phyloP scores from a whole-genome alignment of 805 yeast genomes.

The Suhomyces vadensis region DNA sequence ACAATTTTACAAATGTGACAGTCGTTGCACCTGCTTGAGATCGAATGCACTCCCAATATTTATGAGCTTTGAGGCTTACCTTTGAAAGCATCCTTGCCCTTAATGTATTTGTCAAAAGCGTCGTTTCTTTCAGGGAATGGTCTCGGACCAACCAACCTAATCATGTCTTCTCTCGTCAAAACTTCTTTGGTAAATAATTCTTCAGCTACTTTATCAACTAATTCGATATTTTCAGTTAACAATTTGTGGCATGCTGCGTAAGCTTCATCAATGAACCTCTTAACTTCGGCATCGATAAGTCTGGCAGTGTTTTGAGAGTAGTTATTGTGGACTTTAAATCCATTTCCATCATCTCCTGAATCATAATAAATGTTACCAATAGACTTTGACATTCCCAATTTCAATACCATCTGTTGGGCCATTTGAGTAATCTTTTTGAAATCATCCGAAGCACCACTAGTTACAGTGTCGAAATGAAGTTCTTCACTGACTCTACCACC shows the following conservation, averaged over 20 bases:
- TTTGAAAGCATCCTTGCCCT: constrained; percentile 45
- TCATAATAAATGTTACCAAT: constrained; percentile 68
- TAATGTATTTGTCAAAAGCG: constrained; percentile 87
- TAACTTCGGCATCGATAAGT: constrained; percentile 68
- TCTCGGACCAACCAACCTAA: constrained; percentile 70
- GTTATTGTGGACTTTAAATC: constrained; percentile 56
- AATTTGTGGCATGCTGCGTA: constrained; percentile 59
- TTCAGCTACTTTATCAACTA: constrained; percentile 72
- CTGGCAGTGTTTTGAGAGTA: constrained; percentile 73
- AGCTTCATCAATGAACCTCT: constrained; percentile 64
- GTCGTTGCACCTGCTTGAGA: too few species aligned
- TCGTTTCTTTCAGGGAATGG: constrained; percentile 79
- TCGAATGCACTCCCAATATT: too few species aligned
- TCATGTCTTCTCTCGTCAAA: constrained; percentile 80
- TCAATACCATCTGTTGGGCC: constrained; percentile 88
- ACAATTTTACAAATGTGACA: background rate
- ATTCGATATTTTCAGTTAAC: constrained; percentile 56
- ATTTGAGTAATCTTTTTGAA: constrained; percentile 87
- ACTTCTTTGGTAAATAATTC: constrained; percentile 71
- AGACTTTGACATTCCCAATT: constrained; percentile 82
- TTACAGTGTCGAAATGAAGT: constrained; percentile 80
- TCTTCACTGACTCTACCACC: constrained; percentile 95
- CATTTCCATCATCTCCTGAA: constrained; percentile 42
- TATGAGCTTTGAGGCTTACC: constrained; percentile 31
- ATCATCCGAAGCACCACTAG: constrained; percentile 91